Percentiles rank a stretch among this genome's conserved stretches.
Evolutionary conservation across 2,329 filamentous ascomycete species (phyloP).

Genomic region (Colletotrichum scovillei): DNA sequence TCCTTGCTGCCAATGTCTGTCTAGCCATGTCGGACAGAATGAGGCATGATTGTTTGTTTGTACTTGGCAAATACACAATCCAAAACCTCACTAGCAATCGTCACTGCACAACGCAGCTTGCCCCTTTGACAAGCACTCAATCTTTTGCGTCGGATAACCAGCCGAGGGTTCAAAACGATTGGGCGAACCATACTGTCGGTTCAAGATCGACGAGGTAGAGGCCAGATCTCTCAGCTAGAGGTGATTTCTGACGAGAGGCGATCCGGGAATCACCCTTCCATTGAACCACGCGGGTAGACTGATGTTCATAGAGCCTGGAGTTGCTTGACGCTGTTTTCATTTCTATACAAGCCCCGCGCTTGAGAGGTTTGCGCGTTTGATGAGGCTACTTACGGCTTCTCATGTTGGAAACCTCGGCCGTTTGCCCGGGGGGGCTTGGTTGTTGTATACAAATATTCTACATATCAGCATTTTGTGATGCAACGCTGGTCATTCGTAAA

Average conservation of each 20-base stretch:
- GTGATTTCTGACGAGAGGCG: not conserved
- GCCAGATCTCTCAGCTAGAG: not conserved
- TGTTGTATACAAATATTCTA: not conserved
- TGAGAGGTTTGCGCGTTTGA: not conserved
- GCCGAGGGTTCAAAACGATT: not conserved
- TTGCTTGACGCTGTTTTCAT: too few relatives aligned
- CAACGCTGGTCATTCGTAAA: not conserved
- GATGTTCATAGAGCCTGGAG: not conserved
- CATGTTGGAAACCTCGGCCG: not conserved
- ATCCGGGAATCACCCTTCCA: not conserved
- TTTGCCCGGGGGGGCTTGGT: not conserved
- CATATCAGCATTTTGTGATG: not conserved
- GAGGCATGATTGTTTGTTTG: slow-evolving; percentile 8
- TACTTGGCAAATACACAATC: slow-evolving; percentile 2
- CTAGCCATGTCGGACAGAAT: not conserved
- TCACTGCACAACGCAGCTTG: slow-evolving; percentile 4
- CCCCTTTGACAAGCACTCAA: not conserved
- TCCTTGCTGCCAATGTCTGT: slow-evolving; percentile 6
- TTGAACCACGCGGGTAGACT: not conserved
- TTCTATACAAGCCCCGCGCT: too few relatives aligned
- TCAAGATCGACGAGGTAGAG: not conserved
- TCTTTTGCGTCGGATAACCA: not conserved
- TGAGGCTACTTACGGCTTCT: not conserved
- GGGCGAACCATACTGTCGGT: not conserved
- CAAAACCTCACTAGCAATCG: not conserved